phyloP scores from a whole-genome alignment of 257 asterid species.

The Solanum pennellii region DNA sequence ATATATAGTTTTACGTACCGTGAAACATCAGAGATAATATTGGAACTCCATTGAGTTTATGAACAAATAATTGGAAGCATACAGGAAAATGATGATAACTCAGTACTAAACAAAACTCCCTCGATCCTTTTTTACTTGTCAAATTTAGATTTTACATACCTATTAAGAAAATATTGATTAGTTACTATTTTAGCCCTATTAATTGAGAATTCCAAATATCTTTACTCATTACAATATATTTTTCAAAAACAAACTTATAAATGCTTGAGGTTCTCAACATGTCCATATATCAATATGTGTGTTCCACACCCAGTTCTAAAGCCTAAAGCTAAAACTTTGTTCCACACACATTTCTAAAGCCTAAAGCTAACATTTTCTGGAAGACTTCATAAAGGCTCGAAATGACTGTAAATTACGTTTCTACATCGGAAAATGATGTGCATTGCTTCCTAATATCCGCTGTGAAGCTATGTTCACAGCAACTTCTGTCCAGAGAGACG shows the following conservation, averaged over 20 bases:
- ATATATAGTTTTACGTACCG: neutral
- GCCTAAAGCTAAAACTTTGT: neutral
- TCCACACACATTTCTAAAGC: neutral
- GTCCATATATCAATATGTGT: no score
- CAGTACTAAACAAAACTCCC: neutral
- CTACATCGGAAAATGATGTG: neutral
- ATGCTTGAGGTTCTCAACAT: no score
- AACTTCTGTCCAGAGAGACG: conserved; percentile 6
- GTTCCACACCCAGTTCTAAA: no score
- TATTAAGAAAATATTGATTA: no score
- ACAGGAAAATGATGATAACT: neutral
- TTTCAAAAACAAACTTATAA: no score
- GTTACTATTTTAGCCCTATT: no score
- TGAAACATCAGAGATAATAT: neutral
- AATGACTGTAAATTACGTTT: neutral
- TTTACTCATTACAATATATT: no score
- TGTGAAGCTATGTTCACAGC: neutral
- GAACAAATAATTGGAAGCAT: neutral
- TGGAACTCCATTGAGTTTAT: neutral
- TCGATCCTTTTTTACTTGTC: no score
- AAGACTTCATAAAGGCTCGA: neutral
- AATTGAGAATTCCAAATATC: no score
- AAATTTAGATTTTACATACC: no score
- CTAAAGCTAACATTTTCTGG: neutral
- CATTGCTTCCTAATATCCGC: neutral